phyloP scores from a whole-genome alignment of 1,284 basidiomycete species.

The Irpex sp. region DNA sequence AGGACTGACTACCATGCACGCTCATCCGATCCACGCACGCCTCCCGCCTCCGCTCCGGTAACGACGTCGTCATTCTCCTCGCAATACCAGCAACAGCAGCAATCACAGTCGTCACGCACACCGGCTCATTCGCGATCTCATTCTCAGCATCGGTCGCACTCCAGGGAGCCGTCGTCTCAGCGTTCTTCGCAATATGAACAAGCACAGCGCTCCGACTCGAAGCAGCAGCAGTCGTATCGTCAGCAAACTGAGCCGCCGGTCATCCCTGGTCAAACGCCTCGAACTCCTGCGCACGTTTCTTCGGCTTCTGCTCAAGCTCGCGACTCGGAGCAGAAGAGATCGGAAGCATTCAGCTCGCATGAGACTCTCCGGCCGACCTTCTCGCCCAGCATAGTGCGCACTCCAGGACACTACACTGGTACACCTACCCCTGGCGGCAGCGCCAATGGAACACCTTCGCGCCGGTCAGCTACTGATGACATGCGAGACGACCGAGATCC shows the following conservation, averaged over 20 bases:
- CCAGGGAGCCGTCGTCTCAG: conserved; percentile 9
- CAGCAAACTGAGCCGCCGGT: neutral
- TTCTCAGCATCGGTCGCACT: conserved; percentile 14
- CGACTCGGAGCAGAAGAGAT: conserved; percentile 14
- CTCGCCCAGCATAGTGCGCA: conserved; percentile 59
- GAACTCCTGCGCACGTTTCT: conserved; percentile 4
- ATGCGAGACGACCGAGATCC: conserved; percentile 2
- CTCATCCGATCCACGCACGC: neutral
- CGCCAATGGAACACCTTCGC: conserved; percentile 6
- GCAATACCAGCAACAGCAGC: conserved; percentile 11
- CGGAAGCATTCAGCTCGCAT: conserved; percentile 41
- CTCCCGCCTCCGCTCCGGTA: conserved; percentile 14
- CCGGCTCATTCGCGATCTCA: conserved; percentile 11
- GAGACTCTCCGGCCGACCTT: conserved; percentile 61
- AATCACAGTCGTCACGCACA: conserved; percentile 17
- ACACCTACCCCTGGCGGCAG: conserved; percentile 11
- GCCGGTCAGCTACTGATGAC: conserved; percentile 3
- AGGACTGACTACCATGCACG: neutral
- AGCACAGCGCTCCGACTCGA: neutral
- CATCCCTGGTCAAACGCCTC: neutral
- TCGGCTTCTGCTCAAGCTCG: conserved; percentile 12
- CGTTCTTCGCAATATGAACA: conserved; percentile 5
- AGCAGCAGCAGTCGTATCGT: conserved; percentile 6
- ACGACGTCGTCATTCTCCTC: conserved; percentile 17
- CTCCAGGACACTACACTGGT: conserved; percentile 49